A percentile compares a stretch with the other conserved stretches of the same genome.
These are phyloP conservation scores for Aureobasidium sp. DNA, from an alignment of 2,329 filamentous ascomycete genomes.

Conservation along the genomic window DNA sequence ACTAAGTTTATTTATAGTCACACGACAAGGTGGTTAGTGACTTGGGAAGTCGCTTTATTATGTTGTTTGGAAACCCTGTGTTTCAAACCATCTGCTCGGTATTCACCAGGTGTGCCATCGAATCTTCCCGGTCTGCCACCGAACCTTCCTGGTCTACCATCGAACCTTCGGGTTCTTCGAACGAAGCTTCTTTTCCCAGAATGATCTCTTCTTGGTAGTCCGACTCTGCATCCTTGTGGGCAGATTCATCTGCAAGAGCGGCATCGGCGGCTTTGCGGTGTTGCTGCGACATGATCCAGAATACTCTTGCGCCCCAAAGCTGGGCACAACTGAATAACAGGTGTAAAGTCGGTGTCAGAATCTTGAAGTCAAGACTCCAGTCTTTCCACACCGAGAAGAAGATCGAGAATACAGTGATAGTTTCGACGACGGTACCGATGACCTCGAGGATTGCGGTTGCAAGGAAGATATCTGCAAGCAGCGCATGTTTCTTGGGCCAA, in stretches of 20 bases:
- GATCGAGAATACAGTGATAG: constrained; percentile 35
- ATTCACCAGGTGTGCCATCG: neutral
- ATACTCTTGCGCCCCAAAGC: constrained; percentile 34
- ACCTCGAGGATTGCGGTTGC: constrained; percentile 30
- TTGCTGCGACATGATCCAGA: constrained; percentile 31
- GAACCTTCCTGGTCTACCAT: no score
- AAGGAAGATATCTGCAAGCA: constrained; percentile 32
- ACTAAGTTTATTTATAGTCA: no score
- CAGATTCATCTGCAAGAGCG: neutral
- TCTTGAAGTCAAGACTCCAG: constrained; percentile 36
- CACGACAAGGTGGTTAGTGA: no score
- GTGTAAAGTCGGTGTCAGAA: constrained; percentile 36
- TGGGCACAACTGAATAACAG: constrained; percentile 34
- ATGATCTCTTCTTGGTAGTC: neutral
- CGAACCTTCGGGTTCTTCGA: no score
- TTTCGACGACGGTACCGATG: constrained; percentile 32
- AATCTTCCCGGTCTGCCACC: neutral
- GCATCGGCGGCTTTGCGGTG: constrained; percentile 12
- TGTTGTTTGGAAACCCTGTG: no score
- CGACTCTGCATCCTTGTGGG: neutral
- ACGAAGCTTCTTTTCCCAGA: neutral
- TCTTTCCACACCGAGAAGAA: constrained; percentile 34
- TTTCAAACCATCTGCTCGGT: neutral
- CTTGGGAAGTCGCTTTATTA: no score
- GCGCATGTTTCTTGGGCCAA: constrained; percentile 29